Evolutionary conservation across 768 basidiomycete species (phyloP).

Genomic region (Mycena indigotica): DNA sequence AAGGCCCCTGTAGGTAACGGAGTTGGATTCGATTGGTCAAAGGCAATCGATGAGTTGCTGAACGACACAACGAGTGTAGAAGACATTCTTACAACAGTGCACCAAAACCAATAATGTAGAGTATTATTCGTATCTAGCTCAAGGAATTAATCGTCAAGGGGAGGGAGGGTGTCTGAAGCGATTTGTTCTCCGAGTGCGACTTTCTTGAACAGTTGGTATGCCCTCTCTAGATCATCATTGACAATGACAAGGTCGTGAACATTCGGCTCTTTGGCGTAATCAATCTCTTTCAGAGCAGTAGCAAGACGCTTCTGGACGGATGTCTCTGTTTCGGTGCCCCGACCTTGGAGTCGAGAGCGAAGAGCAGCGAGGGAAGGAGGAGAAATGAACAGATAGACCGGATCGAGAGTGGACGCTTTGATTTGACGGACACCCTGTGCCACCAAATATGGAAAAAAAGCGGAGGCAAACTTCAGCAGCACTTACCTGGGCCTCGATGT

Average conservation of each 20-base stretch:
- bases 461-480: constrained; percentile 6
- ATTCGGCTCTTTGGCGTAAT: constrained; percentile 76
- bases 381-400: constrained; percentile 89
- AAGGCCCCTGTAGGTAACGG: constrained; percentile 42
- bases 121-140: constrained; percentile 8
- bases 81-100: constrained; percentile 16
- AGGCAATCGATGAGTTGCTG: constrained; percentile 38
- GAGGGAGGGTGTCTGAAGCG: constrained; percentile 11
- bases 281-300: constrained; percentile 78
- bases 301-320: constrained; percentile 74
- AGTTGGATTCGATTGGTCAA: constrained; percentile 47
- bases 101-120: constrained; percentile 16
- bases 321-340: constrained; percentile 82
- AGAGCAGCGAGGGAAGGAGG: constrained; percentile 81
- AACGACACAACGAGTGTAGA: constrained; percentile 19
- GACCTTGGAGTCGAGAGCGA: constrained; percentile 66
- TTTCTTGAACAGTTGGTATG: constrained; percentile 75
- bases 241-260: constrained; percentile 84
- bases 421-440: constrained; percentile 88
- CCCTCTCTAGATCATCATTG: constrained; percentile 85
- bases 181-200: constrained; percentile 63
- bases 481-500: constrained; percentile 92
- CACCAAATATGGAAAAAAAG: constrained; percentile 22
- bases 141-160: constrained; percentile 16
- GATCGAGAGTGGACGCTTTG: constrained; percentile 78